Evolutionary conservation across 108 stramenopile genomes (phyloP).

Genomic region (Discostella stelligeroides): DNA sequence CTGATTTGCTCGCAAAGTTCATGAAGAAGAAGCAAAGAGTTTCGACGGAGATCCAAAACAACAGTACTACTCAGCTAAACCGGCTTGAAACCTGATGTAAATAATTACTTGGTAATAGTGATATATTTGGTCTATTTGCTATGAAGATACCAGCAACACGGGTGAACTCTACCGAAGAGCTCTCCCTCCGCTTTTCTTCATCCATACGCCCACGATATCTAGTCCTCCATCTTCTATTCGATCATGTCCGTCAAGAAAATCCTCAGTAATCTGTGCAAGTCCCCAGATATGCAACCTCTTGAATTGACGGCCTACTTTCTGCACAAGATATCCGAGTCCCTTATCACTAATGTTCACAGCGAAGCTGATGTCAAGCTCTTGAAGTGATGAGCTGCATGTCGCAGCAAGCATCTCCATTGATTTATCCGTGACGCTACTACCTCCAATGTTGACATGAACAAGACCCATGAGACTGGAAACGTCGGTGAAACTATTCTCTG

Average conservation of each 20-base stretch:
- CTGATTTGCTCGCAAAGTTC: constrained; percentile 45
- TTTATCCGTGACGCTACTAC: constrained; percentile 33
- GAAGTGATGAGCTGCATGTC: constrained; percentile 54
- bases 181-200: constrained; percentile 74
- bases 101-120: no score
- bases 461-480: constrained; percentile 37
- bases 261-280: constrained; percentile 75
- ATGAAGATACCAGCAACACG: no score
- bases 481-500: constrained; percentile 32
- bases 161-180: constrained; percentile 37
- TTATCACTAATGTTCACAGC: constrained; percentile 67
- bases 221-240: constrained; percentile 65
- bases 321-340: constrained; percentile 81
- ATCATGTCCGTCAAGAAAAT: constrained; percentile 82
- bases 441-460: constrained; percentile 39
- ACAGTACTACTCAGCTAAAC: background rate
- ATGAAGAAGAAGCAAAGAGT: constrained; percentile 35
- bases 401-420: constrained; percentile 72
- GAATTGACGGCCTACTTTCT: constrained; percentile 60
- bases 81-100: background rate
- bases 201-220: constrained; percentile 82
- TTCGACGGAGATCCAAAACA: constrained; percentile 3
- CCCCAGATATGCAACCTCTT: constrained; percentile 77
- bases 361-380: constrained; percentile 75
- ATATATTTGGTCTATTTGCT: no score